These are phyloP conservation scores for Aspergillus puulaauensis DNA, from an alignment of 2,329 filamentous ascomycete genomes.

Conservation along the genomic window DNA sequence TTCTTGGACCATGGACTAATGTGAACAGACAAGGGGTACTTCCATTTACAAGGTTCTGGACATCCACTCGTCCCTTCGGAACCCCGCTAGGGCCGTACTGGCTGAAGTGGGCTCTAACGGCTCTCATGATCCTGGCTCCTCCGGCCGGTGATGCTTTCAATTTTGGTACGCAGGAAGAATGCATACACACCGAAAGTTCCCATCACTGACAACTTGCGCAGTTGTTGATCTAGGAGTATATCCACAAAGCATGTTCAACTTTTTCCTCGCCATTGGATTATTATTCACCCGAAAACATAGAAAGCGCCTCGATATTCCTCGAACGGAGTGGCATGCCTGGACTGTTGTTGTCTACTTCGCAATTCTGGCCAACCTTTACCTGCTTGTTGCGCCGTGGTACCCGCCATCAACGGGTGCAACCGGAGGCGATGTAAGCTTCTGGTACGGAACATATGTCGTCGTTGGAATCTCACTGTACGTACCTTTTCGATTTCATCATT, in stretches of 20 bases:
- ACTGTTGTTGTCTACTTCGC: slow-evolving; percentile 58
- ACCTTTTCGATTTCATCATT: not conserved
- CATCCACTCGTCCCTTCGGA: slow-evolving; percentile 62
- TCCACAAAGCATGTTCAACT: slow-evolving; percentile 58
- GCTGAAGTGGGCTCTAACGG: slow-evolving; percentile 58
- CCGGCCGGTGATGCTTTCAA: slow-evolving; percentile 66
- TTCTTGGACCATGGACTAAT: not conserved
- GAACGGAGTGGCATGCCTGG: slow-evolving; percentile 60
- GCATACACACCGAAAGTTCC: not conserved
- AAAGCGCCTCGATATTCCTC: slow-evolving; percentile 49
- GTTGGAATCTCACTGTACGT: slow-evolving; percentile 65
- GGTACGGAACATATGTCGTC: slow-evolving; percentile 69
- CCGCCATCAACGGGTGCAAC: slow-evolving; percentile 61
- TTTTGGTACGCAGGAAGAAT: slow-evolving; percentile 46
- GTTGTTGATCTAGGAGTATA: slow-evolving; percentile 62
- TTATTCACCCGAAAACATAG: slow-evolving; percentile 58
- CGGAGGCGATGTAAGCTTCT: slow-evolving; percentile 69
- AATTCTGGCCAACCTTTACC: slow-evolving; percentile 59
- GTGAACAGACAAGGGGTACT: slow-evolving; percentile 57
- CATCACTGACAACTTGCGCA: slow-evolving; percentile 20
- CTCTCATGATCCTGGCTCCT: slow-evolving; percentile 60
- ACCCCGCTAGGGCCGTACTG: slow-evolving; percentile 61
- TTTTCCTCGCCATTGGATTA: slow-evolving; percentile 58
- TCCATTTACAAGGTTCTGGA: slow-evolving; percentile 62
- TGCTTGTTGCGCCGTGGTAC: slow-evolving; percentile 71